These are phyloP conservation scores for Fusarium sp. DNA, from an alignment of 2,329 filamentous ascomycete genomes.

Conservation along the genomic window DNA sequence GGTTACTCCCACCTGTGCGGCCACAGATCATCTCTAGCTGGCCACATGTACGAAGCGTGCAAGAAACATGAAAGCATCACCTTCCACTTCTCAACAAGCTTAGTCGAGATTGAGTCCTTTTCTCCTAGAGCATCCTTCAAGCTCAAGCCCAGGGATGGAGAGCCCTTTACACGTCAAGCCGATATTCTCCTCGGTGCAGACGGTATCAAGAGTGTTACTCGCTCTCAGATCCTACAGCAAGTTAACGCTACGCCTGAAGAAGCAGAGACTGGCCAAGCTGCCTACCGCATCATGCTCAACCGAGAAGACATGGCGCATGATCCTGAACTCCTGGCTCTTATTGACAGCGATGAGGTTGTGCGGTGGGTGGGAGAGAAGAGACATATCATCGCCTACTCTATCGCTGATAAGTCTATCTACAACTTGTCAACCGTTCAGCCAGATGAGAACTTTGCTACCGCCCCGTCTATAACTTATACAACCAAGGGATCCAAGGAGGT, in stretches of 20 bases:
- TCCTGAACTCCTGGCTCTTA: constrained; percentile 70
- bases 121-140: constrained; percentile 38
- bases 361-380: constrained; percentile 74
- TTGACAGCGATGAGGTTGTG: constrained; percentile 67
- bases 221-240: constrained; percentile 63
- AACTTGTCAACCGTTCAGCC: constrained; percentile 73
- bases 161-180: constrained; percentile 45
- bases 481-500: constrained; percentile 69
- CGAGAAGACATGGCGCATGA: constrained; percentile 71
- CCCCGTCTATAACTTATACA: constrained; percentile 66
- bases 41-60: constrained; percentile 76
- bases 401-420: constrained; percentile 72
- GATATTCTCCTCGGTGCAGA: constrained; percentile 65
- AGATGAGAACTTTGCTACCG: constrained; percentile 65
- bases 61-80: constrained; percentile 69
- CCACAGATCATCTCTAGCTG: constrained; percentile 78
- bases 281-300: constrained; percentile 65
- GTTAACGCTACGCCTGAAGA: constrained; percentile 60
- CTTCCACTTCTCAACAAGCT: constrained; percentile 68
- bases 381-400: constrained; percentile 75
- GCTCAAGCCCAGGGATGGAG: constrained; percentile 34
- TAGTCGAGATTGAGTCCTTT: constrained; percentile 43
- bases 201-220: constrained; percentile 62
- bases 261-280: constrained; percentile 62
- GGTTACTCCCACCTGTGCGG: constrained; percentile 83